Base-by-base conservation (phyloP, 768 basidiomycete genomes). In the Multifurca ochricompacta region DNA sequence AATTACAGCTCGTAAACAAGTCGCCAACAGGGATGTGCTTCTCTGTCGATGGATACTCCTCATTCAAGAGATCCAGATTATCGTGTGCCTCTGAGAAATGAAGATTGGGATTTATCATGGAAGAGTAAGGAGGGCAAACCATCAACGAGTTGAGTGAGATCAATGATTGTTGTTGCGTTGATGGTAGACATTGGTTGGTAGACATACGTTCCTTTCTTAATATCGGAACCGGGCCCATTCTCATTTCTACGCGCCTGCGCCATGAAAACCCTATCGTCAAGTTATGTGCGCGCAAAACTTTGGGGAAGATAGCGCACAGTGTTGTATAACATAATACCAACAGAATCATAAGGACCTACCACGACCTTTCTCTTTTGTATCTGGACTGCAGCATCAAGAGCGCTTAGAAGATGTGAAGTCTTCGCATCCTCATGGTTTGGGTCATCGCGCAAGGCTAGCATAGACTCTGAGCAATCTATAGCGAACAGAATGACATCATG, bases 401-500 rank as follows among this genome's bases (percentile, higher is more conserved):
- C 89, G 18, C 77, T 74, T 62, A 84, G 83, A 3, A 97, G 67
- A 63, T 93, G 85, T 53, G 82, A 90, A 1, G 81, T 87, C 64
- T 85, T 74, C 35, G 74, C 72, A 47, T 82, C 77, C 69, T 89
- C 80, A 54, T 83, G 77, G 50, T 73, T 71, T 10, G 80, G 78
- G 62, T 85, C 81, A 23, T 86, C 83, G 45, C 74, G 74, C 39
- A 85, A 77, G 34, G 73, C 74, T 23, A 87, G 83, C 95, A 98
- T 97, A 10, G 91, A 89, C 50, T 79, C 74, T 0, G 94, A 95
- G 58, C 90, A 91, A 69, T 99, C 94, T 54, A 99, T 91, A 67
- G 87, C 89, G 71, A 97, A 96, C n/a, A 98, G 70, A 42, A 95
- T 85, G 30, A 92, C 88, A 63, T 97, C 92, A 56, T 80, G 79